phyloP scores from a whole-genome alignment of 2,329 filamentous ascomycete species.

The Penicillium sp. region DNA sequence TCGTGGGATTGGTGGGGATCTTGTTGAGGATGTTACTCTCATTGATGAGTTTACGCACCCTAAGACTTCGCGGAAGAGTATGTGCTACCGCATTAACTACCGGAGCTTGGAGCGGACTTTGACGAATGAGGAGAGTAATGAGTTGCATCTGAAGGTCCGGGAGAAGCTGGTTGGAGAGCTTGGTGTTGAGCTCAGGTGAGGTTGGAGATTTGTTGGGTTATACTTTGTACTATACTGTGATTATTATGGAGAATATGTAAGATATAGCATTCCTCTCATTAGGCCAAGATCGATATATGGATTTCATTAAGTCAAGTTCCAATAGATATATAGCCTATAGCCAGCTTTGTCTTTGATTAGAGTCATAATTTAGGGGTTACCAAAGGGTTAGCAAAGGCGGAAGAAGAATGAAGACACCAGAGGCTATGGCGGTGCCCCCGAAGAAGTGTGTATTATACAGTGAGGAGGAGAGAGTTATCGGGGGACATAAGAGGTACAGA shows the following conservation, averaged over 20 bases:
- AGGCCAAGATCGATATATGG: neutral
- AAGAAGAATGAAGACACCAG: constrained; percentile 13
- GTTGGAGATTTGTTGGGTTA: neutral
- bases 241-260: constrained; percentile 13
- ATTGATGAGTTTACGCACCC: constrained; percentile 88
- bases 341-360: neutral
- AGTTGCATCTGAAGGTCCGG: constrained; percentile 68
- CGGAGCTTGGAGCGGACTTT: constrained; percentile 87
- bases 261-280: constrained; percentile 14
- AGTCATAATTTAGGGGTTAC: neutral
- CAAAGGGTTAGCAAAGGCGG: neutral
- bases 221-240: constrained; percentile 18
- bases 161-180: constrained; percentile 65
- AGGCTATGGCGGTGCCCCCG: constrained; percentile 9
- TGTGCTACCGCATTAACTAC: constrained; percentile 93
- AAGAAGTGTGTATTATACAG: constrained; percentile 33
- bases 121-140: constrained; percentile 76
- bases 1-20: constrained; percentile 74
- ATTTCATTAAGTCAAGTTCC: neutral
- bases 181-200: constrained; percentile 73
- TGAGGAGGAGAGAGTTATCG: constrained; percentile 34
- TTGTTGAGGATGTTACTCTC: constrained; percentile 81
- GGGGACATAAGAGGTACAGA: constrained; percentile 16
- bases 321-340: neutral
- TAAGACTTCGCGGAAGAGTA: constrained; percentile 74